Evolutionary conservation across 129 eudicot species (phyloP).

Genomic region (Helichrysum umbraculigerum): DNA sequence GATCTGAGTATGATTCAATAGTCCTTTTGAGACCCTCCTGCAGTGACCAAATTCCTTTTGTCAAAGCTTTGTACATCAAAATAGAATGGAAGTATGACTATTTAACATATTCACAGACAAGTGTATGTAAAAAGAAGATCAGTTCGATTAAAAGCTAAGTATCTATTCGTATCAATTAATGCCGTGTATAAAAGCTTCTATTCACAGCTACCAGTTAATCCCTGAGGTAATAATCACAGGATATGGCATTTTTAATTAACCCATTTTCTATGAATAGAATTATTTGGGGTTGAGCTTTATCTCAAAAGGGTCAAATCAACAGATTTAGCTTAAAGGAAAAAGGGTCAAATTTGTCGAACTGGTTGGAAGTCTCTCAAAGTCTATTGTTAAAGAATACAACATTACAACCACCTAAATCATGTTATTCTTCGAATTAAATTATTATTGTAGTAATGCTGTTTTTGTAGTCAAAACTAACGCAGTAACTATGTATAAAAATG

Average conservation of each 20-base stretch:
- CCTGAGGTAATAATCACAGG: background rate
- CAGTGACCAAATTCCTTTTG: constrained; percentile 27
- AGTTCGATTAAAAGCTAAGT: background rate
- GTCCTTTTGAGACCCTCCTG: constrained; percentile 96
- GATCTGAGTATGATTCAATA: constrained; percentile 82
- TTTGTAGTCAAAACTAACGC: background rate
- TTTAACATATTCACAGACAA: constrained; percentile 1
- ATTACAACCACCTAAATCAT: background rate
- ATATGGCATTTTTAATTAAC: background rate
- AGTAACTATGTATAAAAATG: background rate
- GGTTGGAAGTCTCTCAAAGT: background rate
- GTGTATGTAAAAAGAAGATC: background rate
- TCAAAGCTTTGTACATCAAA: constrained; percentile 12
- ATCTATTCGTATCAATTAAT: background rate
- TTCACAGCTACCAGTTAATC: background rate
- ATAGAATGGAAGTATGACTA: background rate
- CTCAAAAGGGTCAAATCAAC: background rate
- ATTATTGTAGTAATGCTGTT: background rate
- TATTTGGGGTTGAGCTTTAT: background rate
- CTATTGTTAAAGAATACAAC: background rate
- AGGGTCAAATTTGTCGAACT: background rate
- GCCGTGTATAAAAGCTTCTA: constrained; percentile 1
- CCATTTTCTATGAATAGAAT: background rate
- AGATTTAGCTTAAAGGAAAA: background rate
- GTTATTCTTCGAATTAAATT: background rate